These are phyloP conservation scores for Penicillium bovifimosum DNA, from an alignment of 495 filamentous ascomycete species.

Conservation along the genomic window DNA sequence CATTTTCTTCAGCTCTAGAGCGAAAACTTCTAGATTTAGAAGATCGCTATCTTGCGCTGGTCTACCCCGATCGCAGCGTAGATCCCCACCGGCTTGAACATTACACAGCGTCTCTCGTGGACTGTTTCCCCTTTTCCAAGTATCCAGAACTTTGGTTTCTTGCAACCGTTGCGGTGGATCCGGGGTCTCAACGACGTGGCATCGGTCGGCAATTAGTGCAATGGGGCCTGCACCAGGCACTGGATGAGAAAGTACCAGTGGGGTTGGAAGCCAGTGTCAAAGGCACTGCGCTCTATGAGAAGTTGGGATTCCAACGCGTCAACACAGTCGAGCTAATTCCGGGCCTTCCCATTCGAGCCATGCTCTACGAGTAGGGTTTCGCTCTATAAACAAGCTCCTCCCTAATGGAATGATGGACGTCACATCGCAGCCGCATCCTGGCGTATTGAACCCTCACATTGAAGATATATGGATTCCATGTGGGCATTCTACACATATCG, in stretches of 20 bases:
- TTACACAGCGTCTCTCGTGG: not conserved
- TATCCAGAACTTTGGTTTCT: conserved; percentile 15
- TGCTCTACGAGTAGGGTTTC: not conserved
- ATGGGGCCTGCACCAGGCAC: conserved; percentile 23
- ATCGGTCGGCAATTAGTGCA: conserved; percentile 22
- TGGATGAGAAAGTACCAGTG: not conserved
- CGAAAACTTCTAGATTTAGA: conserved; percentile 3
- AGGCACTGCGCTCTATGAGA: conserved; percentile 4
- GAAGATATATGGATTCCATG: too few relatives aligned
- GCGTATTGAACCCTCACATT: too few relatives aligned
- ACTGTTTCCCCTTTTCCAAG: conserved; percentile 8
- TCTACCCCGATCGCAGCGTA: conserved; percentile 13
- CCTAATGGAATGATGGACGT: not conserved
- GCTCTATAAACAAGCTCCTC: not conserved
- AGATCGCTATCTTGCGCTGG: not conserved
- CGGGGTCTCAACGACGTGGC: conserved; percentile 20
- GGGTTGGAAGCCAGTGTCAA: conserved; percentile 6
- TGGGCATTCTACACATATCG: too few relatives aligned
- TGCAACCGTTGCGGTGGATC: conserved; percentile 19
- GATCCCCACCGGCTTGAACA: conserved; percentile 4
- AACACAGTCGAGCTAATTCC: not conserved
- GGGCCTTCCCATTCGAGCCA: conserved; percentile 2
- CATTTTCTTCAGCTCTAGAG: conserved; percentile 1
- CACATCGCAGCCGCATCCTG: too few relatives aligned
- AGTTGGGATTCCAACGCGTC: conserved; percentile 4